Evolutionary conservation across 2,329 filamentous ascomycete species (phyloP), one percentile per base, ranked within the genome.

Genomic region (Diatrype stigma): DNA sequence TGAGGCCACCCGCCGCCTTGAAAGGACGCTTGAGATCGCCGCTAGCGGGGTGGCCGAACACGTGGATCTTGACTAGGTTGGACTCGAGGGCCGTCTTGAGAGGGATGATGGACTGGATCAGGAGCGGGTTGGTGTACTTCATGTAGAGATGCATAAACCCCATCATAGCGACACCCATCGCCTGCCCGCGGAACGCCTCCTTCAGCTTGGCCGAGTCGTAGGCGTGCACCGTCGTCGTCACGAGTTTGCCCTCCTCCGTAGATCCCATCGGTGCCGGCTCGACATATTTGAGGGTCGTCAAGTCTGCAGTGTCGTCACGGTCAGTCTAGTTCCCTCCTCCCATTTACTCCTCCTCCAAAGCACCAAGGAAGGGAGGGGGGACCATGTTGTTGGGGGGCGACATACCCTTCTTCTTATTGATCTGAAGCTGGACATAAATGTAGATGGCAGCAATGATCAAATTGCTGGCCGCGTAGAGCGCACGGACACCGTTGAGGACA

Each of bases 91-190:
- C 93, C 69, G 88, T 82, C 86, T 99, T 99, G 73, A 97, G 80
- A 32, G 94, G 94, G 68, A 99, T 94, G 77, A 99, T 96, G 71
- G 89, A 95, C 84, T 99, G 94, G 77, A 99, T 96, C 66, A 96
- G 79, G 47, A 99, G 89, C 40, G 94, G 94, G 85, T 97, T 99
- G 77, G 92, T 97, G 86, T 97, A 99, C 73, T 96, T 92, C 81
- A 99, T 89, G 85, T 97, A 99, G 56, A 99, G 61, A 78, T 99
- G 94, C 93, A 99, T 97, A 67, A 96, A 89, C 56, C 74, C 85
- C 93, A 99, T 97, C 92, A 99, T 99, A 71, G 82, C 92, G 52
- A 99, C 80, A 54, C 94, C 94, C 89, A 96, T 97, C 65, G 95
- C 76, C 77, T 97, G 93, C 58, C 86, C 82, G 73, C 94, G 94